A percentile compares a stretch with the other conserved stretches of the same genome.
These are phyloP conservation scores for Abrus pulchellus DNA, from an alignment of 306 rosid species.

Conservation along the genomic window DNA sequence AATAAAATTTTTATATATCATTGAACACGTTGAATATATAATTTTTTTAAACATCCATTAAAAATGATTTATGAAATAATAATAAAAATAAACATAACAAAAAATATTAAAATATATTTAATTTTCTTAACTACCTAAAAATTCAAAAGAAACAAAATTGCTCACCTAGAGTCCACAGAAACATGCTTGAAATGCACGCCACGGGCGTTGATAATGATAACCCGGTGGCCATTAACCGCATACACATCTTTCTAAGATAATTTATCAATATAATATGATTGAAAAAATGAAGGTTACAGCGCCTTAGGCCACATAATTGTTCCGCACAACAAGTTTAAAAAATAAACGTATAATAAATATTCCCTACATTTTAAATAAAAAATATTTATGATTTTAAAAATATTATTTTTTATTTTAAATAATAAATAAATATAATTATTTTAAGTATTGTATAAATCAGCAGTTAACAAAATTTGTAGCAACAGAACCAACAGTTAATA, in stretches of 20 bases:
- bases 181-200: conserved; percentile 37
- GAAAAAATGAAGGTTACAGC: neutral
- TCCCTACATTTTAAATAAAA: too few species aligned
- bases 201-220: conserved; percentile 4
- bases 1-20: too few species aligned
- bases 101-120: too few species aligned
- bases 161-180: neutral
- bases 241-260: neutral
- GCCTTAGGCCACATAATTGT: conserved; percentile 7
- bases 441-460: too few species aligned
- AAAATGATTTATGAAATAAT: too few species aligned
- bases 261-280: neutral
- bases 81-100: too few species aligned
- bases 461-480: neutral
- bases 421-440: too few species aligned
- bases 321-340: conserved; percentile 15
- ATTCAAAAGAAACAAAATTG: conserved; percentile 11
- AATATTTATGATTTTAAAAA: too few species aligned
- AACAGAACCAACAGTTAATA: neutral
- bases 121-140: too few species aligned
- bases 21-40: too few species aligned
- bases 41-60: too few species aligned
- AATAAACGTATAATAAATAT: neutral
- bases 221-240: neutral
- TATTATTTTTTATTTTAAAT: too few species aligned